Evolutionary conservation across 768 basidiomycete species (phyloP), one percentile per base, ranked within the genome.

Genomic region (Auriscalpium vulgare): DNA sequence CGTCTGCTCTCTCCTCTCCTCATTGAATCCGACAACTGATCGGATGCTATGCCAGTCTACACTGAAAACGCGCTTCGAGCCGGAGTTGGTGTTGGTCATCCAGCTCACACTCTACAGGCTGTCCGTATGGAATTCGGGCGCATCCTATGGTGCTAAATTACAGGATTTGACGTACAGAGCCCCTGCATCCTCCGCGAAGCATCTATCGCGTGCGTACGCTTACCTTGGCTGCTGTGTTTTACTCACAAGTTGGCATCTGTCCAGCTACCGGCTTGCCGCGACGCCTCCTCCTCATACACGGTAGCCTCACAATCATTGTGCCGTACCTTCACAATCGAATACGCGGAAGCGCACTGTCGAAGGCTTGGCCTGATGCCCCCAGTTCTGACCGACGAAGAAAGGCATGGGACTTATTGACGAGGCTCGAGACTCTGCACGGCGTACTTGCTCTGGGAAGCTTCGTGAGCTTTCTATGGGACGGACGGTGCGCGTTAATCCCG

Each of bases 291-390:
- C 60, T 87, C 9, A 62, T 85, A 2, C 92, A 97, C 62, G 83
- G 85, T 23, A 61, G 78, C 9, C 70, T 95, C 51, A 91, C 91
- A 0, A 76, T 93, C 37, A 61, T 93, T 43, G 65, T 87, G 2
- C 90, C 91, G 1, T 97, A 97, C 66, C 56, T 93, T 6, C 84
- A 92, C 66, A 78, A 77, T 43, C 87, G 89, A 50, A 63, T 95
- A 49, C 82, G 90, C 38, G 66, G 77, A 3, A 77, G 88, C 67
- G 92, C 91, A 1, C 74, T 97, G 19, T 91, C 91, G 2, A 75
- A 75, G 59, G 84, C 93, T 45, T 97, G 94, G 94, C 92, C 93
- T 1, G 94, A 97, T 67, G 81, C 88, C 3, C 94, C 94, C 2
- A 82, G 85, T 34, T 84, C 82, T 46, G 89, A 94, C 69, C 74